Conservation (phyloP, 495 filamentous ascomycete species). For the Massariosphaeria phaeospora region DNA sequence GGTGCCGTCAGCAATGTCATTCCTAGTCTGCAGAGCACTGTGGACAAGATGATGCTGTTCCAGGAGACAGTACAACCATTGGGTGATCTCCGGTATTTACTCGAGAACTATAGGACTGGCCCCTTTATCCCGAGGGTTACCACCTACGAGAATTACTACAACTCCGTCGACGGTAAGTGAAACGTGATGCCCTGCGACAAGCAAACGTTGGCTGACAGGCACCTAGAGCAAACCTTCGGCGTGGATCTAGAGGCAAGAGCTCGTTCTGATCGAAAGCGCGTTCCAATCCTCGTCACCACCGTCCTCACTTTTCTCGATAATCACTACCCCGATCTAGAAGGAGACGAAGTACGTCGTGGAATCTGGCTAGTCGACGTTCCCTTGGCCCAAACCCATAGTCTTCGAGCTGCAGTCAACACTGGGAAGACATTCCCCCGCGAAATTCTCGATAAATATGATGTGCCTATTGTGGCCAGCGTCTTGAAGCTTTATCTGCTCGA, state of each 20-base stretch:
- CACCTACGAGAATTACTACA: conserved; percentile 98
- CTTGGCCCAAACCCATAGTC: conserved; percentile 74
- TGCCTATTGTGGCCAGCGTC: conserved; percentile 87
- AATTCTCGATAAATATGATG: conserved; percentile 76
- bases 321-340: conserved; percentile 95
- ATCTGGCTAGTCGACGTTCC: conserved; percentile 95
- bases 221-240: conserved; percentile 85
- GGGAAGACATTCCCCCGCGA: conserved; percentile 76
- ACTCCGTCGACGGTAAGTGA: conserved; percentile 73
- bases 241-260: conserved; percentile 94
- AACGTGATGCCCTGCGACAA: background rate
- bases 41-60: conserved; percentile 98
- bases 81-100: conserved; percentile 85
- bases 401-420: conserved; percentile 78
- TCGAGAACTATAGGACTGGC: conserved; percentile 97
- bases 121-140: conserved; percentile 87
- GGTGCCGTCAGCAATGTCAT: conserved; percentile 98
- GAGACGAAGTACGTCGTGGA: conserved; percentile 84
- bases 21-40: conserved; percentile 85
- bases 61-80: conserved; percentile 95
- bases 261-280: conserved; percentile 87
- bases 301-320: conserved; percentile 92
- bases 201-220: conserved; percentile 28
- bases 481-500: conserved; percentile 95
- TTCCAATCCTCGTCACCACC: conserved; percentile 86